Evolutionary conservation across 805 yeast species (phyloP).

Genomic region (Vanderwaltozyma yarrowii): DNA sequence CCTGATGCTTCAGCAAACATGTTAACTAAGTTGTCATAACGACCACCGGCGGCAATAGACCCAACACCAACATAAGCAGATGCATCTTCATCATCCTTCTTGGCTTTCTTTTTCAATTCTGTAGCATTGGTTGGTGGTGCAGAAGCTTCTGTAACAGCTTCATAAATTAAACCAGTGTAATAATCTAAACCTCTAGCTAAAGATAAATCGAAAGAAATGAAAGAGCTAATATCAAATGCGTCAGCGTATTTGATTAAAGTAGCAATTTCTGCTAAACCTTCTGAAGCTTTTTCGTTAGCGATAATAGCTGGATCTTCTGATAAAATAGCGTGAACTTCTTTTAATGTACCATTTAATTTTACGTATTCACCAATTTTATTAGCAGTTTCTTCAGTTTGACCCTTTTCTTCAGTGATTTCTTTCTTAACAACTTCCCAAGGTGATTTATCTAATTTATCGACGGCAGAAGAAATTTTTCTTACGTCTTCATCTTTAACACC

Average conservation of each 20-base stretch:
- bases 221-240: constrained; percentile 64
- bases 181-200: constrained; percentile 96
- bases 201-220: constrained; percentile 81
- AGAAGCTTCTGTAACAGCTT: constrained; percentile 88
- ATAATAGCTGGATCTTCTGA: constrained; percentile 46
- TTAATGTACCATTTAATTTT: constrained; percentile 66
- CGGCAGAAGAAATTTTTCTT: constrained; percentile 87
- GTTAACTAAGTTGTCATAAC: constrained; percentile 93
- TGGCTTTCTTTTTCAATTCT: constrained; percentile 46
- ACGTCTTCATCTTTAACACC: constrained; percentile 94
- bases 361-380: constrained; percentile 89
- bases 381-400: constrained; percentile 84
- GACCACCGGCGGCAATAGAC: constrained; percentile 97
- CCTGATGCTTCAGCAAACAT: constrained; percentile 85
- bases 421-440: constrained; percentile 93
- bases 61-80: constrained; percentile 97
- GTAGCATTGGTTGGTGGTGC: constrained; percentile 87
- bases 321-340: constrained; percentile 48
- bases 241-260: constrained; percentile 66
- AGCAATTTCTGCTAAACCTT: constrained; percentile 75
- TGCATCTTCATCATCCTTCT: constrained; percentile 71
- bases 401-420: constrained; percentile 88
- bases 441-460: constrained; percentile 87
- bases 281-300: constrained; percentile 60
- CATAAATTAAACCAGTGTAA: constrained; percentile 94